A percentile compares a stretch with the other conserved stretches of the same genome.
Evolutionary conservation across 495 filamentous ascomycete species (phyloP).

Genomic region (Penicillium cinerascens): DNA sequence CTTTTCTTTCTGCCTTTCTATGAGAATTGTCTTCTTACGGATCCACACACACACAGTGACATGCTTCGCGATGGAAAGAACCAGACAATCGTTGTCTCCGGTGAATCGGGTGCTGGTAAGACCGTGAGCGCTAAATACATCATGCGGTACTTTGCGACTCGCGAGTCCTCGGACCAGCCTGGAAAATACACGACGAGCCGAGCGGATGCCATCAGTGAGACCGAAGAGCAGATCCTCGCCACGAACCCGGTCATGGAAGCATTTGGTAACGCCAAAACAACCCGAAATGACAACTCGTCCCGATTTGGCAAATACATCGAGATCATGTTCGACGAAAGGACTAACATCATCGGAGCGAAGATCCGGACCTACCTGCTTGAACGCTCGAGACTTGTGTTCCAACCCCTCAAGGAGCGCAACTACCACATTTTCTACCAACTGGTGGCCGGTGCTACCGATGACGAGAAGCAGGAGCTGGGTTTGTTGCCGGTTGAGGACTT

Average conservation of each 20-base stretch:
- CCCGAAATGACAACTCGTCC: constrained; percentile 97
- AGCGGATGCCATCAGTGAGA: constrained; percentile 91
- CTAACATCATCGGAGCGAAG: constrained; percentile 96
- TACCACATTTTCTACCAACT: constrained; percentile 99
- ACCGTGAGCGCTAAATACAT: constrained; percentile 99
- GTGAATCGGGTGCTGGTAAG: constrained; percentile 97
- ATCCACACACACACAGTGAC: constrained; percentile 54
- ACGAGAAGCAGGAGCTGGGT: constrained; percentile 72
- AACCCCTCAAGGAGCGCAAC: constrained; percentile 94
- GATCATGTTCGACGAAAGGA: constrained; percentile 95
- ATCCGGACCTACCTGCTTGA: constrained; percentile 95
- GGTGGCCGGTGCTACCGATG: constrained; percentile 86
- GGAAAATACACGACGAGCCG: constrained; percentile 73
- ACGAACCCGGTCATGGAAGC: constrained; percentile 99
- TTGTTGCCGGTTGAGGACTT: constrained; percentile 84
- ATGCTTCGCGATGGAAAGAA: constrained; percentile 96
- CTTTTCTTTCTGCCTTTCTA: neutral
- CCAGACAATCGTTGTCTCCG: constrained; percentile 97
- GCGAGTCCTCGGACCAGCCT: constrained; percentile 88
- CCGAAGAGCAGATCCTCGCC: constrained; percentile 95
- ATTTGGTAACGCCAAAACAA: constrained; percentile 99
- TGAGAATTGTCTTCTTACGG: neutral
- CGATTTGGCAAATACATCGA: constrained; percentile 99
- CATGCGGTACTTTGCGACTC: constrained; percentile 98
- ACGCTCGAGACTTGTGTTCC: constrained; percentile 95